phyloP scores from a whole-genome alignment of 352 stramenopile genomes.

The Aphanomyces astaci region DNA sequence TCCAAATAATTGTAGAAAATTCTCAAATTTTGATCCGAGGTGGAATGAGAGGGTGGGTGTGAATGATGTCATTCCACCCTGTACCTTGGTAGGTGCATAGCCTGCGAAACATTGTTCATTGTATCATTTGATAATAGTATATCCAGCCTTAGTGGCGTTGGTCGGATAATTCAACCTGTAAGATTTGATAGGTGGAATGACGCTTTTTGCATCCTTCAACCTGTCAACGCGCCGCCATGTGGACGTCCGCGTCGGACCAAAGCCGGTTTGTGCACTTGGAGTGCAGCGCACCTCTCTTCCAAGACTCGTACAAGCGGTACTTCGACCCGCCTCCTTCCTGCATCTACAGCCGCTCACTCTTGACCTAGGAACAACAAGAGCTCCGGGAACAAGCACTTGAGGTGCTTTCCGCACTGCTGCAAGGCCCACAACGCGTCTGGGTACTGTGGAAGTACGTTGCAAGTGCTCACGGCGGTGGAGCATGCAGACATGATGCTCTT shows the following conservation, averaged over 20 bases:
- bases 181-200: neutral
- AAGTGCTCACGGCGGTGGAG: slow-evolving; percentile 34
- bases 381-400: slow-evolving; percentile 31
- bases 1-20: no score
- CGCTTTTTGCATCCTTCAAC: neutral
- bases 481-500: slow-evolving; percentile 12
- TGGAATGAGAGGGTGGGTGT: neutral
- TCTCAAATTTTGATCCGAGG: no score
- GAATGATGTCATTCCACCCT: neutral
- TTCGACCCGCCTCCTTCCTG: neutral
- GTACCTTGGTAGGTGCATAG: neutral
- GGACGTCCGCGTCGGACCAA: slow-evolving; percentile 1
- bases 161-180: neutral
- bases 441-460: slow-evolving; percentile 69
- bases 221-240: slow-evolving; percentile 1
- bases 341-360: no score
- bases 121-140: neutral
- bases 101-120: no score
- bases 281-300: slow-evolving; percentile 16
- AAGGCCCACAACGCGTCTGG: slow-evolving; percentile 76
- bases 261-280: slow-evolving; percentile 20
- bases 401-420: slow-evolving; percentile 77
- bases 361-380: slow-evolving; percentile 24
- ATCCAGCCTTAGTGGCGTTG: neutral
- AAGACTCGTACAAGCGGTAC: slow-evolving; percentile 21